Conservation (phyloP, 139 green algal species). For the Limnomonas spitsbergensis region DNA sequence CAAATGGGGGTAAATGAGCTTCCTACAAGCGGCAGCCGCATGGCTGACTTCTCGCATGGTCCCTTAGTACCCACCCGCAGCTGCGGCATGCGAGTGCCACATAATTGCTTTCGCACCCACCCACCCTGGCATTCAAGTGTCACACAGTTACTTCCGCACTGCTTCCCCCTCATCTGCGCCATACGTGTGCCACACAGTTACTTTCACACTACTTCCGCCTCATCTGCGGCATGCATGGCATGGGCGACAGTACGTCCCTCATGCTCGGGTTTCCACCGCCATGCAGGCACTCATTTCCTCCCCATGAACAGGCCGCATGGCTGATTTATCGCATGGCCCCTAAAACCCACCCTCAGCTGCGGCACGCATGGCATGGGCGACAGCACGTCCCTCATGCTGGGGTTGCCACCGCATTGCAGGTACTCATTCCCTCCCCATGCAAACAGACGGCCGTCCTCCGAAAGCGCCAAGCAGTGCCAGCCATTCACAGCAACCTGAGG, state of each 20-base stretch:
- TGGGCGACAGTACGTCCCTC: conserved; percentile 59
- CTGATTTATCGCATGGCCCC: too few relatives aligned
- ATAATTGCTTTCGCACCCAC: too few relatives aligned
- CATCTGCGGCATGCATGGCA: conserved; percentile 55
- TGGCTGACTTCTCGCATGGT: too few relatives aligned
- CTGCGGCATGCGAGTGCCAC: too few relatives aligned
- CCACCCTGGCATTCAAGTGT: too few relatives aligned
- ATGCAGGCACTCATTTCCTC: conserved; percentile 93
- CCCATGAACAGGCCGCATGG: conserved; percentile 63
- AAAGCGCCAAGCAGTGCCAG: conserved; percentile 86
- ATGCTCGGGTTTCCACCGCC: conserved; percentile 28
- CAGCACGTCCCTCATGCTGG: conserved; percentile 54
- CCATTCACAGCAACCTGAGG: conserved; percentile 85
- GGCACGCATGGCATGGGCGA: conserved; percentile 51
- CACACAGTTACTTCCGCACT: too few relatives aligned
- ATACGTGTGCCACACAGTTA: too few relatives aligned
- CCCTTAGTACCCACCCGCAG: conserved; percentile 12
- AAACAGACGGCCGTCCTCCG: conserved; percentile 34
- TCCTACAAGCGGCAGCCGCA: too few relatives aligned
- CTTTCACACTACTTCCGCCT: too few relatives aligned
- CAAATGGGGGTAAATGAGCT: too few relatives aligned
- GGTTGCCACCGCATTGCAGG: conserved; percentile 55
- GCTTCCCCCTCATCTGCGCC: too few relatives aligned
- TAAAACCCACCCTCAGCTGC: conserved; percentile 18
- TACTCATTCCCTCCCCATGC: conserved; percentile 92